Evolutionary conservation across 768 basidiomycete genomes (phyloP), one percentile per base, ranked within the genome.

Genomic region (Dacryopinax primogenitus): DNA sequence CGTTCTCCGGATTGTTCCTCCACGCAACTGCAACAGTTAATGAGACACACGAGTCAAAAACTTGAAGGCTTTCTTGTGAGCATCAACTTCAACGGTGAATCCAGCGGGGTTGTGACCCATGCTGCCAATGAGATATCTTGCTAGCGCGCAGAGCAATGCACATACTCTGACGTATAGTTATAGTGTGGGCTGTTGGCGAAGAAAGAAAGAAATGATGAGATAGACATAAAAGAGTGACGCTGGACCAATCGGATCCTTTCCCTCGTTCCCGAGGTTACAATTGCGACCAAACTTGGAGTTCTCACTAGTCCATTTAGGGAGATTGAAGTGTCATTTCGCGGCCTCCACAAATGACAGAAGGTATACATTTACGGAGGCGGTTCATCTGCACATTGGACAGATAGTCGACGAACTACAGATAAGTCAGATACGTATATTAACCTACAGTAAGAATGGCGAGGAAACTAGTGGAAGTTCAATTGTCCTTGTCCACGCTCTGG

Each of bases 1-100:
- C 83, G 64, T 83, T 73, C 66, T 81, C 77, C 74, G 33, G 81
- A 76, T 66, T 84, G 79, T 64, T 78, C 81, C 65, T 65, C 62
- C 35, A 15, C 30, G 39, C 26, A 58, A 13, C 11, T 3, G 6
- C 16, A 44, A 6, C 18, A 3, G 41, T 44, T 18, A 44, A 23
- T 18, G 18, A 44, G 18, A 58, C 51, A 3, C 6, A 58, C 51
- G 51, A 3, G 51, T 58, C 51, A 58, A 58, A 30, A 28, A 58
- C 51, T 58, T 58, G 30, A 58, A 58, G 23, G 26, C 51, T 30
- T 58, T 58, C 51, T 58, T 58, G 26, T 58, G 26, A 23, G 51
- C 51, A 58, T 58, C 51, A 26, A 58, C 51, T 21, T 58, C 6
- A 30, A 58, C 9, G 26, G 23, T 58, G 51, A 58, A 58, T 9